Conservation (phyloP, 2,329 filamentous ascomycete genomes). For the Ceratocystis lukuohia region DNA sequence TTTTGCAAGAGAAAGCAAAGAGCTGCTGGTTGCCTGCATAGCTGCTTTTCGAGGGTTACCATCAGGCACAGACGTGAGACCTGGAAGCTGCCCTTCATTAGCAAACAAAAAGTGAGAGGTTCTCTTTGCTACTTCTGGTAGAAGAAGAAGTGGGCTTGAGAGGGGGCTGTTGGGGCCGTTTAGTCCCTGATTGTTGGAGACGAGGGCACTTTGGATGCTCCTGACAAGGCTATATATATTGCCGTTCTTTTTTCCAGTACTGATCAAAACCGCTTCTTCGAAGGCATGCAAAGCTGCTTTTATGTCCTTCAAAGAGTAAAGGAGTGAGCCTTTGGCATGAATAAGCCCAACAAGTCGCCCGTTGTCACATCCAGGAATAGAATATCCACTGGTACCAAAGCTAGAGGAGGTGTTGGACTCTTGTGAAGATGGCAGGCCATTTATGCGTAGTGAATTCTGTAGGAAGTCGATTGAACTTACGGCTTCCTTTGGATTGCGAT, state of each 20-base stretch:
- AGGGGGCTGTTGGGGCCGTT: neutral
- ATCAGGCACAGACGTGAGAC: slow-evolving; percentile 58
- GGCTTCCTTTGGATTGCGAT: slow-evolving; percentile 69
- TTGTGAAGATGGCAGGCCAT: slow-evolving; percentile 7
- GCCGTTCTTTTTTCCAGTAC: slow-evolving; percentile 54
- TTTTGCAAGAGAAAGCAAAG: slow-evolving; percentile 83
- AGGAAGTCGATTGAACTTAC: slow-evolving; percentile 78
- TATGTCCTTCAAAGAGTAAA: slow-evolving; percentile 80
- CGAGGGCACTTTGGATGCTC: slow-evolving; percentile 59
- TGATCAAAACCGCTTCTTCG: slow-evolving; percentile 86
- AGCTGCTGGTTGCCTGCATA: slow-evolving; percentile 89
- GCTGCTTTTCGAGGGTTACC: slow-evolving; percentile 63
- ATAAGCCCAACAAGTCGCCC: slow-evolving; percentile 85
- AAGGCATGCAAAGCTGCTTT: slow-evolving; percentile 72
- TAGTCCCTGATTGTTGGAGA: slow-evolving; percentile 26
- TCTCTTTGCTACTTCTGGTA: slow-evolving; percentile 68
- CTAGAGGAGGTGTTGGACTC: slow-evolving; percentile 19
- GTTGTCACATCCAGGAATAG: slow-evolving; percentile 73
- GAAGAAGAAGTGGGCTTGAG: slow-evolving; percentile 53
- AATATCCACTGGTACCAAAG: slow-evolving; percentile 55
- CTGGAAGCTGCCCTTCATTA: slow-evolving; percentile 61
- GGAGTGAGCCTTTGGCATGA: slow-evolving; percentile 96
- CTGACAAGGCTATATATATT: slow-evolving; percentile 68
- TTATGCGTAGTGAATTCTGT: slow-evolving; percentile 49
- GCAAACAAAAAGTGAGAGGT: slow-evolving; percentile 77